These are phyloP conservation scores for Xylaria grammica DNA, from an alignment of 495 filamentous ascomycete genomes.

Conservation along the genomic window DNA sequence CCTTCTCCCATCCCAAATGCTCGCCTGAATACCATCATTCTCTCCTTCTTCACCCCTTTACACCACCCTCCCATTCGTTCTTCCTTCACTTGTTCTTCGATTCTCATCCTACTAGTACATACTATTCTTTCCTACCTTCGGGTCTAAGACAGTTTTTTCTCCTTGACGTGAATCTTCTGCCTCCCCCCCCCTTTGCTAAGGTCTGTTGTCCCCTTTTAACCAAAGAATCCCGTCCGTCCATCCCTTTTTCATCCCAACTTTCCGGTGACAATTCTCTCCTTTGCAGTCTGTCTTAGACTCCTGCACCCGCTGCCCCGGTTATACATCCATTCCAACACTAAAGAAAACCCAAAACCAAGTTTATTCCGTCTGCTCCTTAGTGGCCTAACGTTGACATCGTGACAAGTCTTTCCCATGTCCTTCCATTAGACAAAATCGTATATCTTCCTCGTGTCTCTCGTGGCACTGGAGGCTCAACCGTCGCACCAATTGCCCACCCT, in stretches of 20 bases:
- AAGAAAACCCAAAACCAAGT: constrained; percentile 25
- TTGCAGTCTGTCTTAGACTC: constrained; percentile 21
- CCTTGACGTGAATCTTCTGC: constrained; percentile 38
- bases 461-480: constrained; percentile 29
- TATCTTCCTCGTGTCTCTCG: constrained; percentile 34
- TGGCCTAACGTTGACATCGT: constrained; percentile 35
- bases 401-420: constrained; percentile 37
- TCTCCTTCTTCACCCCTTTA: constrained; percentile 41
- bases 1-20: constrained; percentile 41
- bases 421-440: constrained; percentile 30
- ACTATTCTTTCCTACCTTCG: constrained; percentile 40
- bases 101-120: constrained; percentile 40
- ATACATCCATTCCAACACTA: constrained; percentile 23
- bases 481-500: constrained; percentile 27
- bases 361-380: constrained; percentile 27
- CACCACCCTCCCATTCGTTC: constrained; percentile 38
- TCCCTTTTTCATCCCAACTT: constrained; percentile 31
- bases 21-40: constrained; percentile 48
- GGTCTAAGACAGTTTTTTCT: constrained; percentile 34
- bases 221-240: constrained; percentile 17
- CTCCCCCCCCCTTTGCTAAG: constrained; percentile 28
- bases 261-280: constrained; percentile 16
- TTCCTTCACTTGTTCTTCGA: constrained; percentile 35
- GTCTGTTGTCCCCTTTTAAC: constrained; percentile 30
- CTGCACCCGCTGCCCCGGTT: constrained; percentile 21